Evolutionary conservation across 495 filamentous ascomycete genomes (phyloP).

Genomic region (Melanomma pulvis-pyrius): DNA sequence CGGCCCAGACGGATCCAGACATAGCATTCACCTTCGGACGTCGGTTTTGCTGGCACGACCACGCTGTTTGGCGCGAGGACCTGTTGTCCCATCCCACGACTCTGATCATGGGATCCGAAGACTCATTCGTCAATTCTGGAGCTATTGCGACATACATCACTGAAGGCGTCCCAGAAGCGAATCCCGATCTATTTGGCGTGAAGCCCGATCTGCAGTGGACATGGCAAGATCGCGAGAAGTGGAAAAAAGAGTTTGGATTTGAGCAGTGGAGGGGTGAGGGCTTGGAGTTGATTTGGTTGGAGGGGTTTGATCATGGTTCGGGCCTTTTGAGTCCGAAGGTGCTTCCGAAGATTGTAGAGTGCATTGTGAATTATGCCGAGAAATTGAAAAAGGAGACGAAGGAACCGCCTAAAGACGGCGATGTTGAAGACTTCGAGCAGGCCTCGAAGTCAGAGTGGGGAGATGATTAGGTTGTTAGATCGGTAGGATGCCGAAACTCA

Average conservation of each 20-base stretch:
- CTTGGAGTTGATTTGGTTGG: slow-evolving; percentile 19
- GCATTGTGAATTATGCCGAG: neutral
- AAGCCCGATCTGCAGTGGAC: neutral
- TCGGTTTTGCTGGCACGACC: slow-evolving; percentile 42
- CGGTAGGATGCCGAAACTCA: neutral
- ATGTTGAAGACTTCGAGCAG: no score
- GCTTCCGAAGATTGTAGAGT: slow-evolving; percentile 1
- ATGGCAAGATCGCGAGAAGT: slow-evolving; percentile 12
- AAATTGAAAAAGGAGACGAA: neutral
- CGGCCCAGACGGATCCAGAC: slow-evolving; percentile 37
- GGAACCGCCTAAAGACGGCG: neutral
- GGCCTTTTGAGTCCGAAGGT: neutral
- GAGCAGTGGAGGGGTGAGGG: slow-evolving; percentile 11
- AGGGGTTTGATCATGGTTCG: slow-evolving; percentile 17
- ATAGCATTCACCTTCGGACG: slow-evolving; percentile 38
- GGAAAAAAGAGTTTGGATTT: slow-evolving; percentile 5
- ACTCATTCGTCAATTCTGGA: slow-evolving; percentile 11
- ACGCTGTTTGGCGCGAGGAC: slow-evolving; percentile 40
- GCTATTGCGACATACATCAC: slow-evolving; percentile 16
- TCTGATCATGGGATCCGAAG: slow-evolving; percentile 15
- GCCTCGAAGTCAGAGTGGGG: neutral
- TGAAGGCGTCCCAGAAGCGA: neutral
- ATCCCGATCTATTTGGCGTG: neutral
- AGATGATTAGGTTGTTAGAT: neutral
- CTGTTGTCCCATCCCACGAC: slow-evolving; percentile 18